Evolutionary conservation across 2,329 filamentous ascomycete genomes (phyloP), one percentile per base, ranked within the genome.

Genomic region (Calonectria leucothoes): DNA sequence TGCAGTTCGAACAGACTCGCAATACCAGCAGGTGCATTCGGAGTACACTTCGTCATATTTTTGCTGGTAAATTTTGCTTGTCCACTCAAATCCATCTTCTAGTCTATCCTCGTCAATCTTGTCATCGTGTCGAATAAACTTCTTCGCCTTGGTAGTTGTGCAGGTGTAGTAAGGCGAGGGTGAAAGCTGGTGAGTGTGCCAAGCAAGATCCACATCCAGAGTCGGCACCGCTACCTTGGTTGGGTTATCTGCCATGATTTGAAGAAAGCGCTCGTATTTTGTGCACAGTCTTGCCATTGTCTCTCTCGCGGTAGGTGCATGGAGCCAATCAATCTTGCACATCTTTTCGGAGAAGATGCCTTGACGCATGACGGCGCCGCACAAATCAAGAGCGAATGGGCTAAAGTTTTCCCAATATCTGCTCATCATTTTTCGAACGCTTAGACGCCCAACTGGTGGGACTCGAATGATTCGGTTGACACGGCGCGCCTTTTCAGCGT

Each of bases 11-110:
- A 81, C 76, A 48, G 86, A 89, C 83, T 97, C 94, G 83, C 95
- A 97, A 82, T 96, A 95, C 94, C 94, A 96, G 83, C 94, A 96
- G 0, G 91, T 94, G 79, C 94, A 96, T 82, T 94, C 93, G 1
- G 90, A 93, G 82, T 96, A 97, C 6, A 94, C 89, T 65, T 93
- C 89, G 20, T 86, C 84, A 76, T 90, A 95, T 17, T 85, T 83
- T 33, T 91, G 90, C 77, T 94, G 90, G 81, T 96, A 97, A 1
- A 83, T 85, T 77, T 92, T 93, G 79, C 89, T 91, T 0, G 95
- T 97, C 90, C 91, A 94, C 80, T 92, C 91, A 79, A 97, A 97
- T 6, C 88, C 87, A 1, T 87, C 86, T 55, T 90, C 90, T 8
- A 97, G 88, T 63, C 87, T 88, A 17, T 85, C 86, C 79, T 95